Base-by-base conservation (phyloP, 2,329 filamentous ascomycete species). In the Xylariomycetidae sp. region DNA sequence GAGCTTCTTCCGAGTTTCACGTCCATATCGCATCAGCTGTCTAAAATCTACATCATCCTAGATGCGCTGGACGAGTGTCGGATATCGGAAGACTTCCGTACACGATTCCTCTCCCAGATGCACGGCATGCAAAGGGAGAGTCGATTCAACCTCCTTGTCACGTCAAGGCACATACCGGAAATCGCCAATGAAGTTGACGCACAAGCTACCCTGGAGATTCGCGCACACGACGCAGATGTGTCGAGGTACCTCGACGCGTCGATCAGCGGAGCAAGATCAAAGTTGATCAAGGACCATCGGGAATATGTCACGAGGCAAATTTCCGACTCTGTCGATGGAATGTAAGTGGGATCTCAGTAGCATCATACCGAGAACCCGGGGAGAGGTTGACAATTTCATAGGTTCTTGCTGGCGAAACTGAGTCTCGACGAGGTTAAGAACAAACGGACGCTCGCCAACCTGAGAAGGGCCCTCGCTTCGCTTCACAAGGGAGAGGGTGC, bases 371-470 rank as follows among this genome's bases (percentile, higher is more conserved):
- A n/a, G 27, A 36, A 12, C 33, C 43, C 46, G 29, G n/a, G n/a
- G n/a, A n/a, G n/a, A n/a, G n/a, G n/a, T n/a, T n/a, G n/a, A n/a
- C n/a, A 48, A 24, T 17, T 34, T 12, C 9, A 26, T 25, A 61
- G 56, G 57, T 61, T 61, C 43, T 53, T 64, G 6, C 49, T 62
- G 12, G 61, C 58, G 13, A 42, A 53, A 14, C 53, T 64, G 6
- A 45, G 61, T 40, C 31, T 57, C 3, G 52, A 58, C 12, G 56
- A 54, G 1, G 42, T 64, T 2, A 29, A 38, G 6, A 49, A 43
- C n/a, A 55, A 57, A 31, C 44, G 19, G 23, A 56, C 57, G 0
- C 26, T 35, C 1, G 61, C 57, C 22, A 47, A 42, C 1, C 37
- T 71, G 4, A 39, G 40, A 16, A 30, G 16, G 0, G 48, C 56